Evolutionary conservation across 2,329 filamentous ascomycete species (phyloP).

Genomic region (Thelonectria rubi): DNA sequence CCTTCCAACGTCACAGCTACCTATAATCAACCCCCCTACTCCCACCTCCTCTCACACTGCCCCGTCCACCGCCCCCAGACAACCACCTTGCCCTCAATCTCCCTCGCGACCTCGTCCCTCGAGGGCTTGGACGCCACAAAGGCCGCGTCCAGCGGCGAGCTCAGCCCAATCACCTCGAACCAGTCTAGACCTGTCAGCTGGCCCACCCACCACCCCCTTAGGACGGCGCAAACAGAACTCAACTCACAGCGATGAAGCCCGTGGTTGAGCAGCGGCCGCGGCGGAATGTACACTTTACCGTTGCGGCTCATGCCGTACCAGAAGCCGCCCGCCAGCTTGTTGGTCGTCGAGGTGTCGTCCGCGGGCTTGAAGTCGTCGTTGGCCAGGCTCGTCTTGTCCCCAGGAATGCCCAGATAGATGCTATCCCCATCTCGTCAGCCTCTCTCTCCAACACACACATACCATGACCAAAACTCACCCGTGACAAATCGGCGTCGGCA

Average conservation of each 20-base stretch:
- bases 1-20: neutral
- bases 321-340: slow-evolving; percentile 55
- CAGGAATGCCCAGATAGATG: slow-evolving; percentile 38
- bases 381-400: slow-evolving; percentile 29
- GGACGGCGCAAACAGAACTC: neutral
- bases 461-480: slow-evolving; percentile 45
- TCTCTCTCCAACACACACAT: too few species aligned
- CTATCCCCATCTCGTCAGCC: slow-evolving; percentile 22
- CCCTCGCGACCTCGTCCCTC: slow-evolving; percentile 53
- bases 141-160: slow-evolving; percentile 50
- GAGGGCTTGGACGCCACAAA: slow-evolving; percentile 51
- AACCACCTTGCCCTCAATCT: slow-evolving; percentile 57
- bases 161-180: slow-evolving; percentile 59
- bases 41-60: slow-evolving; percentile 54
- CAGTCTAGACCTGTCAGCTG: slow-evolving; percentile 51
- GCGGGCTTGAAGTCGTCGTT: slow-evolving; percentile 50
- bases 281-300: slow-evolving; percentile 54
- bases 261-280: slow-evolving; percentile 58
- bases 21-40: neutral
- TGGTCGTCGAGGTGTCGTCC: slow-evolving; percentile 40
- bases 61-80: slow-evolving; percentile 61
- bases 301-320: slow-evolving; percentile 55
- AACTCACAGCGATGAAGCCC: slow-evolving; percentile 59
- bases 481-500: slow-evolving; percentile 56
- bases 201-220: neutral